Conservation (phyloP, 1,139 yeast species). For the Nakaseomyces kungkrabaensis region DNA sequence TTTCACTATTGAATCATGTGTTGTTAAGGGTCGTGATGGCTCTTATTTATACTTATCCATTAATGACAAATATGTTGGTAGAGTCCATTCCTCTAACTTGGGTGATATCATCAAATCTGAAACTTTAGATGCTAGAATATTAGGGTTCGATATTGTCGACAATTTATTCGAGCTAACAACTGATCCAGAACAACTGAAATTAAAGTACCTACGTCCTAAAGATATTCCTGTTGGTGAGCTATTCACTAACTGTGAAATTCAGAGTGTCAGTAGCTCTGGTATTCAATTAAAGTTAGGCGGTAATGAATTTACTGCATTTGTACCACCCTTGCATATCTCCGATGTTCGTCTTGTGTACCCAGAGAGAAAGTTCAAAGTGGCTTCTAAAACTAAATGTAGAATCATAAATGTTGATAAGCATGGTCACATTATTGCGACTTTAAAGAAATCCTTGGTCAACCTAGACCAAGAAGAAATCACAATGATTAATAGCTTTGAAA, state of each 20-base stretch:
- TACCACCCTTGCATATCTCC: slow-evolving; percentile 67
- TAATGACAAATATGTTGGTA: slow-evolving; percentile 51
- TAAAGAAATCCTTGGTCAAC: slow-evolving; percentile 75
- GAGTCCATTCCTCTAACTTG: slow-evolving; percentile 64
- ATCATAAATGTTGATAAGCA: slow-evolving; percentile 36
- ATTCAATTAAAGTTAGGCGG: slow-evolving; percentile 56
- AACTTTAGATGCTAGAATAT: slow-evolving; percentile 63
- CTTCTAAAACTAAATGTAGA: slow-evolving; percentile 70
- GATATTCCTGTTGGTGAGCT: slow-evolving; percentile 73
- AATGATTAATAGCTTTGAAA: slow-evolving; percentile 35
- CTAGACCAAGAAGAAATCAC: slow-evolving; percentile 49
- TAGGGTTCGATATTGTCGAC: slow-evolving; percentile 61
- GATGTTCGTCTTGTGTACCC: slow-evolving; percentile 82
- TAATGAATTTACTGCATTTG: slow-evolving; percentile 59
- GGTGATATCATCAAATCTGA: slow-evolving; percentile 38
- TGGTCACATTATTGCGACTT: slow-evolving; percentile 48
- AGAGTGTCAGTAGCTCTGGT: slow-evolving; percentile 59
- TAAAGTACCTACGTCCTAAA: slow-evolving; percentile 52
- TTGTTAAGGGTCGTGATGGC: slow-evolving; percentile 49
- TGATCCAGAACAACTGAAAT: slow-evolving; percentile 52
- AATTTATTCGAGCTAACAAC: slow-evolving; percentile 57
- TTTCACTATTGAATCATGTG: slow-evolving; percentile 52
- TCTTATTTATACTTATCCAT: slow-evolving; percentile 48
- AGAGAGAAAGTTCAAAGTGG: slow-evolving; percentile 81
- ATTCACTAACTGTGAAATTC: slow-evolving; percentile 47